Evolutionary conservation across 805 yeast genomes (phyloP).

Genomic region (Candida pseudofarinosa): DNA sequence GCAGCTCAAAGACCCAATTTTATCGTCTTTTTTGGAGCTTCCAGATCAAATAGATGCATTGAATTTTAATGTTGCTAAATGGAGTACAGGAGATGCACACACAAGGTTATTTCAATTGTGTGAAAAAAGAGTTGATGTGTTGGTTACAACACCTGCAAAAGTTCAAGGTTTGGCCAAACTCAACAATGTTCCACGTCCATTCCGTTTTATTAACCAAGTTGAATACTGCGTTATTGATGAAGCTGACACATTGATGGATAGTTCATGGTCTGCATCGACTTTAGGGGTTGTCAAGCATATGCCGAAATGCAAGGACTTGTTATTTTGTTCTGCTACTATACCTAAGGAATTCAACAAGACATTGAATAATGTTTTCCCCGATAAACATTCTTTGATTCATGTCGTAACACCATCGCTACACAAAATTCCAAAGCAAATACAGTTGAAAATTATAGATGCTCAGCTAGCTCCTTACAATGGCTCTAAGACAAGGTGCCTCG

Average conservation of each 20-base stretch:
- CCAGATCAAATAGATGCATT: conserved; percentile 26
- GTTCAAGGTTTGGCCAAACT: conserved; percentile 41
- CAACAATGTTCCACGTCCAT: conserved; percentile 25
- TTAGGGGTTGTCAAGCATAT: conserved; percentile 51
- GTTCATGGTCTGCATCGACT: conserved; percentile 69
- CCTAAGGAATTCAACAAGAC: conserved; percentile 71
- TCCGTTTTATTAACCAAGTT: conserved; percentile 41
- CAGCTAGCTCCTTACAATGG: conserved; percentile 77
- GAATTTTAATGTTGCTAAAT: conserved; percentile 47
- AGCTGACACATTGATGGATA: conserved; percentile 89
- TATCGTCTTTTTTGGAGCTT: conserved; percentile 17
- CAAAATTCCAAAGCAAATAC: conserved; percentile 72
- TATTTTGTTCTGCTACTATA: conserved; percentile 87
- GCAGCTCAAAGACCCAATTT: conserved; percentile 15
- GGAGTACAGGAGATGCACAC: conserved; percentile 61
- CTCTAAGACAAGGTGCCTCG: conserved; percentile 76
- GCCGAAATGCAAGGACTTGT: conserved; percentile 52
- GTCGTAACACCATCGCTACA: conserved; percentile 82
- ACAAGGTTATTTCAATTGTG: conserved; percentile 46
- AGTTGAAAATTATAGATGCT: conserved; percentile 72
- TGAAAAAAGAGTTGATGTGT: conserved; percentile 61
- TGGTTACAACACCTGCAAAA: conserved; percentile 85
- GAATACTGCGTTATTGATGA: conserved; percentile 78
- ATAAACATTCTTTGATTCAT: conserved; percentile 43
- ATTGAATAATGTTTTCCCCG: conserved; percentile 58